phyloP scores from a whole-genome alignment of 2,329 filamentous ascomycete species.

The Fusarium sp. region DNA sequence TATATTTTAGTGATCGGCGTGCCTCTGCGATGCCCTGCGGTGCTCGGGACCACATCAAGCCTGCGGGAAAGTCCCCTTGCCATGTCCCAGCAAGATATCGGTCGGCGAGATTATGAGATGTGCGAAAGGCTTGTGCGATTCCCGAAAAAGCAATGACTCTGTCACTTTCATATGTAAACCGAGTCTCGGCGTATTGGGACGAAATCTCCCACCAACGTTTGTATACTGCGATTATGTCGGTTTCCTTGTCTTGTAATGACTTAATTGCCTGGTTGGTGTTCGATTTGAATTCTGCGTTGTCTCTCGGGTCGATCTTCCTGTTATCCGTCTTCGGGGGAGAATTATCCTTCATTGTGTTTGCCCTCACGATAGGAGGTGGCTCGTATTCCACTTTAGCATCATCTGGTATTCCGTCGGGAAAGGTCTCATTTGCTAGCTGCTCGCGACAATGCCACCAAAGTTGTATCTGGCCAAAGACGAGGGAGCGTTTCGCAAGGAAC shows the following conservation, averaged over 20 bases:
- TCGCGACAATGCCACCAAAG: not conserved
- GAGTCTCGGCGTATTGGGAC: not conserved
- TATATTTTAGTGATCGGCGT: not conserved
- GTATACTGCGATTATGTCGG: not conserved
- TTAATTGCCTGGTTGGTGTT: too few species aligned
- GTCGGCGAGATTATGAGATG: not conserved
- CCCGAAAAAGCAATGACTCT: not conserved
- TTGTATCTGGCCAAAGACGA: not conserved
- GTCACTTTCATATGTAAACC: not conserved
- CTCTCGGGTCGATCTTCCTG: too few species aligned
- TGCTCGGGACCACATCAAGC: not conserved
- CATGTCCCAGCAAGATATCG: not conserved
- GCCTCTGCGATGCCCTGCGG: not conserved
- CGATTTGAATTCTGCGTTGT: too few species aligned
- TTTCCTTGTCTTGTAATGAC: not conserved
- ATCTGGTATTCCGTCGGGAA: not conserved
- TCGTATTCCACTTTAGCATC: not conserved
- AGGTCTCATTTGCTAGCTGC: not conserved
- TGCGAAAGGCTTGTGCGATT: not conserved
- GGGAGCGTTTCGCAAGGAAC: not conserved
- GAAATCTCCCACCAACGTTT: not conserved
- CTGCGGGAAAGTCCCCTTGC: accelerated
- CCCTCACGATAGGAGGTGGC: not conserved
- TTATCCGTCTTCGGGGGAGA: too few species aligned
- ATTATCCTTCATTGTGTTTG: not conserved